Base-by-base conservation (phyloP, 805 yeast species). In the Starmerella geochares region DNA sequence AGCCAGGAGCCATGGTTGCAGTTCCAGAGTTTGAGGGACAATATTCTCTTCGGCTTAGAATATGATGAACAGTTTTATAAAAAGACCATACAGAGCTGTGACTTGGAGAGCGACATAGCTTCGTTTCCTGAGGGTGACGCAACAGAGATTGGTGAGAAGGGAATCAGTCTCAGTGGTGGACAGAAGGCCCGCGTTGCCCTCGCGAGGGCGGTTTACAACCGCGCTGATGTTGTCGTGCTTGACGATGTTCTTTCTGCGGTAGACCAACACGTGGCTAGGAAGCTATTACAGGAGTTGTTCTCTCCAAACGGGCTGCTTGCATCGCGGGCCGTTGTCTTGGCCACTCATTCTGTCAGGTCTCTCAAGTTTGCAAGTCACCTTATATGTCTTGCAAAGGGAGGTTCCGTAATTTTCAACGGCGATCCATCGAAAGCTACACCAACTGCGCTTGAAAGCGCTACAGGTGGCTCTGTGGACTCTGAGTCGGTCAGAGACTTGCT, bases 1-100 rank as follows among this genome's bases (percentile, higher is more conserved):
- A 79, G 94, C 48, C 84, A 85, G 4, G 79, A 83, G 29, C 90
- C 97, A 1, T 90, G 97, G 97, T 86, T 90, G 55, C 81, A 86
- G 83, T 90, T 92, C 64, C 96, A 94, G 32, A 74, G 94, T 3
- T 87, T 90, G 5, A 74, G 75, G 60, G 86, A 82, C 16, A 84
- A 84, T 60, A 83, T 84, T 48, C 47, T 72, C 7, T 85, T 84
- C 66, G 94, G 94, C 8, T 53, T 61, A 16, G 73, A 73, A 13
- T 78, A 60, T 49, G 76, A 79, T 49, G 65, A 70, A 41, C 59
- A 64, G 3, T 73, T 67, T 53, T 84, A 84, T 61, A 60, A 73
- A 13, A 62, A 64, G 11, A 74, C 83, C 3, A 62, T 85, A 13
- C 64, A 71, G 42, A 80, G 80, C 1, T 84, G 92, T 64, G 79